Conservation (phyloP, 2,329 filamentous ascomycete genomes). For the Talaromyces piceae region DNA sequence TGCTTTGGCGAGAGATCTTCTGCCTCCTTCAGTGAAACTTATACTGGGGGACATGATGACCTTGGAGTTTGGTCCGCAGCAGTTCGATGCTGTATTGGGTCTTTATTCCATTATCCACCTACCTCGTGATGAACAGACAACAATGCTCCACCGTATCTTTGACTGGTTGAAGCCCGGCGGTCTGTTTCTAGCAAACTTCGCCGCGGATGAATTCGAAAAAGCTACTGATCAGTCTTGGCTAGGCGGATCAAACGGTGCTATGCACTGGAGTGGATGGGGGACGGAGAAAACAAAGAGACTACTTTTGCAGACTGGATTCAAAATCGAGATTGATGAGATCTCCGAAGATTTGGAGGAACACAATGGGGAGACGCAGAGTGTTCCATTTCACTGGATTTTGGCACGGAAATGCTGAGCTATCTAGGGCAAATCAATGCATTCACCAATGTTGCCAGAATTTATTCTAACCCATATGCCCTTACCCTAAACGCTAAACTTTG, state of each 20-base stretch:
- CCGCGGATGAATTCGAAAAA: conserved; percentile 17
- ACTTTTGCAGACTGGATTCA: conserved; percentile 16
- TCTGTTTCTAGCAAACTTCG: conserved; percentile 44
- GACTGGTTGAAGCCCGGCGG: conserved; percentile 49
- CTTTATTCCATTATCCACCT: conserved; percentile 53
- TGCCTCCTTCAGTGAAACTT: conserved; percentile 19
- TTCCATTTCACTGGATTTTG: conserved; percentile 14
- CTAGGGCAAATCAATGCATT: no score
- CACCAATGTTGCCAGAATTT: no score
- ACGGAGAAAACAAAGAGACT: conserved; percentile 24
- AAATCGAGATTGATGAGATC: conserved; percentile 17
- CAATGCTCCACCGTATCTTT: conserved; percentile 38
- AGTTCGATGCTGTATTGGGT: conserved; percentile 44
- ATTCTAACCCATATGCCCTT: no score
- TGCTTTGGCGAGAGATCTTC: conserved; percentile 22
- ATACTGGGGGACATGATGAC: conserved; percentile 37
- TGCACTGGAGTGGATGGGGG: conserved; percentile 38
- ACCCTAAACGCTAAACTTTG: no score
- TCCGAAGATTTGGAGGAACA: conserved; percentile 17
- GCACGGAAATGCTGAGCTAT: conserved; percentile 1
- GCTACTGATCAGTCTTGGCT: conserved; percentile 23
- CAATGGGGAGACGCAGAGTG: conserved; percentile 9
- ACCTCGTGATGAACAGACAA: conserved; percentile 43
- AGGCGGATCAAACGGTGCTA: conserved; percentile 22
- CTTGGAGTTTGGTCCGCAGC: conserved; percentile 25